phyloP scores from a whole-genome alignment of 1,284 basidiomycete genomes.

The Pseudozyma tsukubaensis region DNA sequence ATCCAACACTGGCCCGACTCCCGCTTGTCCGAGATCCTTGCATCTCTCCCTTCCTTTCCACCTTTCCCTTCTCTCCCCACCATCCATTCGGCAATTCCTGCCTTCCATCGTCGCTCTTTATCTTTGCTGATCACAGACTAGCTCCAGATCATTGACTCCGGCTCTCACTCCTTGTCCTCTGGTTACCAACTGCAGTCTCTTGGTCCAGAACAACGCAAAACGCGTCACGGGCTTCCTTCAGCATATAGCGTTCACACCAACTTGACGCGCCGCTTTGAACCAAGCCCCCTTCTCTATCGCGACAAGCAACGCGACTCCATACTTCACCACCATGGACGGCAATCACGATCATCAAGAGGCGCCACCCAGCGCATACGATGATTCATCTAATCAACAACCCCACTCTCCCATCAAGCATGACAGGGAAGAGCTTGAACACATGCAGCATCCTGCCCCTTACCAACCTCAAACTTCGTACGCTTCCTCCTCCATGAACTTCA shows the following conservation, averaged over 20 bases:
- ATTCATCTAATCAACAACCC: constrained; percentile 10
- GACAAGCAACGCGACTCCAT: neutral
- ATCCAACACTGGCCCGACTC: constrained; percentile 15
- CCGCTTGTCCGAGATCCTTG: constrained; percentile 14
- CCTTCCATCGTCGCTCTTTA: neutral
- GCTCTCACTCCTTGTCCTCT: no score
- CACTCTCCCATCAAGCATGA: constrained; percentile 22
- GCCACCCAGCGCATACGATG: constrained; percentile 27
- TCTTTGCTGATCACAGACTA: neutral
- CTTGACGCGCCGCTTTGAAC: neutral
- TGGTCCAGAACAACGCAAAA: no score
- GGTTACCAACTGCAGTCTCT: no score
- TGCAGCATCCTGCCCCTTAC: constrained; percentile 21
- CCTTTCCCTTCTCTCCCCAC: constrained; percentile 2
- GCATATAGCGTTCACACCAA: no score
- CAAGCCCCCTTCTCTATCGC: neutral
- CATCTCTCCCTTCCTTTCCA: constrained; percentile 5
- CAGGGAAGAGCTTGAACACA: constrained; percentile 29
- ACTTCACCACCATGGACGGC: constrained; percentile 15
- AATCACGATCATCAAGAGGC: constrained; percentile 26
- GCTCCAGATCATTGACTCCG: no score
- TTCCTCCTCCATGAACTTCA: constrained; percentile 30
- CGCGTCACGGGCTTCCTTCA: no score
- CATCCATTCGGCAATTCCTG: neutral
- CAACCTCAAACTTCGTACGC: constrained; percentile 31